Percentiles rank a stretch among this genome's conserved stretches.
phyloP scores from a whole-genome alignment of 305 asterid species.

The Fraxinus albicans region DNA sequence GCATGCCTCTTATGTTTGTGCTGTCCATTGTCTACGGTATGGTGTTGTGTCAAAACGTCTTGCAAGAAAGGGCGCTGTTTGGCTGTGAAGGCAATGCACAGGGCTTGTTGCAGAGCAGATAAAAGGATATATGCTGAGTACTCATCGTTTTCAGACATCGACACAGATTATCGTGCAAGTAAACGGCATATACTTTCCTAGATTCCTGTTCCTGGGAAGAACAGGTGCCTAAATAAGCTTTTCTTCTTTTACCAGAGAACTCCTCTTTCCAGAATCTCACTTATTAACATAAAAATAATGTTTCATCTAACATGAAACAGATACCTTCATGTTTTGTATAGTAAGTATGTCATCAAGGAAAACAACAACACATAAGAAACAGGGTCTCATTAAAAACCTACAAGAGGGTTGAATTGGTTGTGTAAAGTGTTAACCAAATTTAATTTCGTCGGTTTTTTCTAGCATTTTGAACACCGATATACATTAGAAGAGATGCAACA shows the following conservation, averaged over 20 bases:
- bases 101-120: conserved; percentile 7
- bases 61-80: conserved; percentile 22
- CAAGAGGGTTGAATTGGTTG: no score
- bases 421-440: no score
- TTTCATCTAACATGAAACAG: not conserved
- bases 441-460: no score
- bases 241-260: not conserved
- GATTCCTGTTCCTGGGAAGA: not conserved
- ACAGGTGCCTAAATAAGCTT: not conserved
- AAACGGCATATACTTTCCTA: not conserved
- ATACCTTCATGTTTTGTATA: not conserved
- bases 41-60: conserved; percentile 31
- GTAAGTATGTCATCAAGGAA: not conserved
- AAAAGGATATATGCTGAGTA: conserved; percentile 15
- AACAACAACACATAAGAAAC: not conserved
- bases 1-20: conserved; percentile 25
- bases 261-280: not conserved
- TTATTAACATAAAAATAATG: not conserved
- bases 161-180: conserved; percentile 12
- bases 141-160: conserved; percentile 35
- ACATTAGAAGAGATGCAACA: no score
- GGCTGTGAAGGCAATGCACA: conserved; percentile 7
- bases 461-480: no score
- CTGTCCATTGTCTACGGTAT: conserved; percentile 30
- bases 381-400: not conserved